Evolutionary conservation across 257 asterid species (phyloP), one percentile per base, ranked within the genome.

Genomic region (Petunia axillaris): DNA sequence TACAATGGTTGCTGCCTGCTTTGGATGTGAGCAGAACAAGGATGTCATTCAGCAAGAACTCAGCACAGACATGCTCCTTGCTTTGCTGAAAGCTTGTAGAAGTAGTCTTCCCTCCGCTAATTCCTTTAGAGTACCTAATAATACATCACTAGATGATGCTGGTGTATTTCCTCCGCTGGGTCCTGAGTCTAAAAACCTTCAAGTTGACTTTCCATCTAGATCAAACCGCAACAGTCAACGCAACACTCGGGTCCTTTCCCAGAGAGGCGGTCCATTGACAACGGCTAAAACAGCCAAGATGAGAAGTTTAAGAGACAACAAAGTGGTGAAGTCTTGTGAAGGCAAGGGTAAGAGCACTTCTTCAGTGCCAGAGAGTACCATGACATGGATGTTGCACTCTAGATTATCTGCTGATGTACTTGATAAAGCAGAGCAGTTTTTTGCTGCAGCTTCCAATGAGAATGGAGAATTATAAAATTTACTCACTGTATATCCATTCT

Each of bases 41-140:
- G 92, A 91, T 53, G 95, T 96, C 54, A 91, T 96, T 86, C 94
- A 90, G 83, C 99, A 94, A 87, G 99, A 96, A 85, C 96, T 96
- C 80, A 96, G 99, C 90, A 87, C 89, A 83, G 99, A 96, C 82
- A 96, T 94, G 98, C 93, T 96, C 81, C 91, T 96, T 67, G 91
- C 97, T 37, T 89, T 93, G 48, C 97, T 96, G 36, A 91, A 87
- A 79, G 91, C 92, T 15, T 90, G 94, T 90, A 92, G 91, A 94
- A 88, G 62, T 88, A 81, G 54, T 71, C 57, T 16, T 50, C 80
- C 88, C 0, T 52, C 82, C 0, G 75, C 43, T 63, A 62, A 55
- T 35, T 59, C 83, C 13, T 6, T 66, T 63, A 80, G 86, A 37
- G 54, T 10, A 70, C 81, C 80, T 53, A 85, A 77, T 54, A 80